These are phyloP conservation scores for Tolypocladium endophyticum DNA, from an alignment of 2,329 filamentous ascomycete species.

Conservation along the genomic window DNA sequence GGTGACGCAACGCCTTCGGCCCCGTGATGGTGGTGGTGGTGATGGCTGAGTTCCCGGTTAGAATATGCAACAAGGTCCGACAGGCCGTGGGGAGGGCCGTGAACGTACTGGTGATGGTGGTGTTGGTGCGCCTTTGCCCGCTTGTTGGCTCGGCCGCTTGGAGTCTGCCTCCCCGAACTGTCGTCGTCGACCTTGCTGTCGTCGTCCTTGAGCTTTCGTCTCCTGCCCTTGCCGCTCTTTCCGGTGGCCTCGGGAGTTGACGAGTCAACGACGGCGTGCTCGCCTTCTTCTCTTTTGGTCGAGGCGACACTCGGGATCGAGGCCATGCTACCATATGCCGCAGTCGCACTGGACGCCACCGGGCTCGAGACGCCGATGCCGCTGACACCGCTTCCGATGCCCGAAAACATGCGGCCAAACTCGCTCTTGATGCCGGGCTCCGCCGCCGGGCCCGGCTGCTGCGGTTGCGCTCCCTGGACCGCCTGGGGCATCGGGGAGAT, in stretches of 20 bases:
- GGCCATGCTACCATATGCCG: slow-evolving; percentile 29
- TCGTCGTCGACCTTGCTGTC: slow-evolving; percentile 58
- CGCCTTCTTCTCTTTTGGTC: slow-evolving; percentile 42
- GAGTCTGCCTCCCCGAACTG: slow-evolving; percentile 50
- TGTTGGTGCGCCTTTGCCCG: slow-evolving; percentile 57
- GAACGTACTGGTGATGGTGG: slow-evolving; percentile 56
- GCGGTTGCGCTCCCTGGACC: slow-evolving; percentile 81
- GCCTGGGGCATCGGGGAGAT: slow-evolving; percentile 85
- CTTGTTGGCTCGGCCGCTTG: slow-evolving; percentile 51
- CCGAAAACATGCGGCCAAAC: slow-evolving; percentile 88
- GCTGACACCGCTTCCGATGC: slow-evolving; percentile 58
- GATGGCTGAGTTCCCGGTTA: slow-evolving; percentile 23
- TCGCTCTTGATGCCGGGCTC: slow-evolving; percentile 91
- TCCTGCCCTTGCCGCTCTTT: slow-evolving; percentile 41
- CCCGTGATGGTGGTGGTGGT: slow-evolving; percentile 50
- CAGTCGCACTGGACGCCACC: slow-evolving; percentile 26
- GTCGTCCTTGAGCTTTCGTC: slow-evolving; percentile 69
- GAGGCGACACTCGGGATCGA: slow-evolving; percentile 21
- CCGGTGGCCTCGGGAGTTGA: slow-evolving; percentile 26
- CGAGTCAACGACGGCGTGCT: slow-evolving; percentile 32
- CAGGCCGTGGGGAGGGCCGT: background rate
- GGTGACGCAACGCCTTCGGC: slow-evolving; percentile 35
- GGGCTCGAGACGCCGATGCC: slow-evolving; percentile 42
- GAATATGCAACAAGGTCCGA: slow-evolving; percentile 1
- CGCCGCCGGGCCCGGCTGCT: slow-evolving; percentile 64